Conservation (phyloP, 768 basidiomycete species). For the Trametes gibbosa region DNA sequence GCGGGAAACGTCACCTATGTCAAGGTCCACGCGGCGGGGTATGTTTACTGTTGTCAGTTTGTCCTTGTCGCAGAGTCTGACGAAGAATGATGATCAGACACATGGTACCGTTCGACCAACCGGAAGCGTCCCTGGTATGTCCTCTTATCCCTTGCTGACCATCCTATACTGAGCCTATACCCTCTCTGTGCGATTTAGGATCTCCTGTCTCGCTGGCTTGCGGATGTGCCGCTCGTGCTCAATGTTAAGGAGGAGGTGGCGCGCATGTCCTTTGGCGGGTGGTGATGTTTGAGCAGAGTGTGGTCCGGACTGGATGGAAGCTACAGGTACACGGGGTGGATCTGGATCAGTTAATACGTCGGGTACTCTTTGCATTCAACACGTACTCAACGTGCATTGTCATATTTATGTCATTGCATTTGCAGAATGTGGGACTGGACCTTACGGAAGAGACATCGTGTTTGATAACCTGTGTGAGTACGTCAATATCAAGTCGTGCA, state of each 20-base stretch:
- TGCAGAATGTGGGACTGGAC: no score
- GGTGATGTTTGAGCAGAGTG: background rate
- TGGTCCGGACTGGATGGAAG: no score
- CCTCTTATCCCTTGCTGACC: background rate
- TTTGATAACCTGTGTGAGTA: no score
- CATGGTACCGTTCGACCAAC: constrained; percentile 90
- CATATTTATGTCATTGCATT: no score
- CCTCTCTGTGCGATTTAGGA: constrained; percentile 39
- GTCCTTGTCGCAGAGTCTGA: background rate
- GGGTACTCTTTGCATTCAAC: no score
- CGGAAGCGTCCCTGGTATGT: constrained; percentile 77
- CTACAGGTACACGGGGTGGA: no score
- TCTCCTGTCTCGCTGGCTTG: constrained; percentile 58
- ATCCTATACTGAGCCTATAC: background rate
- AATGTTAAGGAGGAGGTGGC: constrained; percentile 16
- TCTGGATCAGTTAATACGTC: no score
- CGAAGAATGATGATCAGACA: constrained; percentile 49
- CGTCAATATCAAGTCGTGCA: no score
- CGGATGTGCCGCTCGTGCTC: constrained; percentile 45
- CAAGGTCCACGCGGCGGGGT: constrained; percentile 73
- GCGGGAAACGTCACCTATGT: constrained; percentile 89
- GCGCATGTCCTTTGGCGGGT: constrained; percentile 17
- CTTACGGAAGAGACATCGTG: no score
- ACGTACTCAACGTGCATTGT: no score
- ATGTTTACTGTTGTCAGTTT: background rate